Percentiles rank a stretch among this genome's conserved stretches.
phyloP scores from a whole-genome alignment of 2,329 filamentous ascomycete genomes.

The Zopfia rhizophila region DNA sequence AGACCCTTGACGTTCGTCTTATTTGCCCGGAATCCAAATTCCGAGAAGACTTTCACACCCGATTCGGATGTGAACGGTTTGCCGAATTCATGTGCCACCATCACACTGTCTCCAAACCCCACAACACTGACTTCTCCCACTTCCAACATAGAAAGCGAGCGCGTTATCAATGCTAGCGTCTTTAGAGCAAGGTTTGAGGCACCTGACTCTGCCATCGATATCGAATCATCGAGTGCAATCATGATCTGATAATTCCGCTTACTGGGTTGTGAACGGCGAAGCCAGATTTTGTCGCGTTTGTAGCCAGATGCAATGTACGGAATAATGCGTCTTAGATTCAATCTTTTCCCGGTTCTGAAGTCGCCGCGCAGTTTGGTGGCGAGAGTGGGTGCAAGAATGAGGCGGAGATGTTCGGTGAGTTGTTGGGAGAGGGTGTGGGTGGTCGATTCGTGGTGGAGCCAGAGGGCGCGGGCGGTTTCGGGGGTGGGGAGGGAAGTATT shows the following conservation, averaged over 20 bases:
- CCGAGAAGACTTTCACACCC: constrained; percentile 83
- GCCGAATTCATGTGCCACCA: constrained; percentile 86
- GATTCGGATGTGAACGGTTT: constrained; percentile 83
- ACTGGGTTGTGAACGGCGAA: constrained; percentile 88
- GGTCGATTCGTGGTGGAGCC: constrained; percentile 83
- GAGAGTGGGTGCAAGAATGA: constrained; percentile 93
- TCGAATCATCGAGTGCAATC: constrained; percentile 95
- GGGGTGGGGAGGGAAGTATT: constrained; percentile 52
- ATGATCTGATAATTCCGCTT: constrained; percentile 98
- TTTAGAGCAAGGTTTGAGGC: constrained; percentile 87
- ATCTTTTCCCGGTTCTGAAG: constrained; percentile 95
- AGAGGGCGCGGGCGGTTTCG: constrained; percentile 76
- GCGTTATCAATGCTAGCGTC: constrained; percentile 90
- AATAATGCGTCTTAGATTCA: constrained; percentile 99
- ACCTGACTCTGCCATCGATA: constrained; percentile 86
- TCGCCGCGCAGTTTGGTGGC: constrained; percentile 96
- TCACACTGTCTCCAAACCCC: constrained; percentile 85
- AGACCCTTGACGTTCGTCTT: constrained; percentile 86
- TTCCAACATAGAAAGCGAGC: constrained; percentile 90
- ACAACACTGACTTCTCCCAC: constrained; percentile 92
- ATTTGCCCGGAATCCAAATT: constrained; percentile 85
- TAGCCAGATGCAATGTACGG: constrained; percentile 98
- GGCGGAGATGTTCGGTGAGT: constrained; percentile 91
- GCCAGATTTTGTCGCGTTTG: constrained; percentile 99
- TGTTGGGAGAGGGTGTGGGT: constrained; percentile 89